Percentiles rank a stretch among this genome's conserved stretches.
phyloP scores from a whole-genome alignment of 441 rosid species.

The Arabidopsis hybrid region DNA sequence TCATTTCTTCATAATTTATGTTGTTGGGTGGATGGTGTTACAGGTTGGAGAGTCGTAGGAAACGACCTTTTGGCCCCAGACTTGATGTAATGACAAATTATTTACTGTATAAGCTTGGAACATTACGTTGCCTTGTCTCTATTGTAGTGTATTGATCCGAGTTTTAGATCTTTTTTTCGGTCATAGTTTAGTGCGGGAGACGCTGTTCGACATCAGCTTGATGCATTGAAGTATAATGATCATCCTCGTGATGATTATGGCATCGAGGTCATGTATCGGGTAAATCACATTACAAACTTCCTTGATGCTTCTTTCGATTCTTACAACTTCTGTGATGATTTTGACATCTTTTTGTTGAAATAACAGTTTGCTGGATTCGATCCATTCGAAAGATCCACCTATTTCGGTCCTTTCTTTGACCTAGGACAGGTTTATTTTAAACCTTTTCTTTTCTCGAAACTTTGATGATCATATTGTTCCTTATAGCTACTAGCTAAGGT shows the following conservation, averaged over 20 bases:
- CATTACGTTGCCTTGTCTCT: neutral
- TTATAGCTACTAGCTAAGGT: neutral
- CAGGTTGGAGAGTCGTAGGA: conserved; percentile 89
- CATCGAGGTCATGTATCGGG: conserved; percentile 92
- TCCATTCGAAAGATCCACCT: conserved; percentile 90
- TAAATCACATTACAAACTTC: conserved; percentile 29
- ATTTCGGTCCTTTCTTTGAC: conserved; percentile 93
- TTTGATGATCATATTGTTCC: conserved; percentile 31
- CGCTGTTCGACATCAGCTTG: conserved; percentile 81
- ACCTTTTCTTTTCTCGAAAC: neutral
- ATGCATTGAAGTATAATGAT: conserved; percentile 86
- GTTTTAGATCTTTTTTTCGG: conserved; percentile 32
- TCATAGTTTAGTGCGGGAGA: conserved; percentile 92
- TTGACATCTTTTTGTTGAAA: conserved; percentile 2
- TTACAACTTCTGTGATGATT: neutral
- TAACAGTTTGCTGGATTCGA: conserved; percentile 95
- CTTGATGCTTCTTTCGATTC: neutral
- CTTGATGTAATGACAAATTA: conserved; percentile 58
- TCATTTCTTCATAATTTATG: neutral
- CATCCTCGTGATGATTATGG: conserved; percentile 93
- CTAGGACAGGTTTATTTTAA: conserved; percentile 76
- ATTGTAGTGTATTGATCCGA: conserved; percentile 24
- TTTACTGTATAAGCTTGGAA: neutral
- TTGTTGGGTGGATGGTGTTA: conserved; percentile 18
- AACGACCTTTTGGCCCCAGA: conserved; percentile 91